Evolutionary conservation across 176 grass and related monocot species (phyloP).

Genomic region (Eragrostis curvula): DNA sequence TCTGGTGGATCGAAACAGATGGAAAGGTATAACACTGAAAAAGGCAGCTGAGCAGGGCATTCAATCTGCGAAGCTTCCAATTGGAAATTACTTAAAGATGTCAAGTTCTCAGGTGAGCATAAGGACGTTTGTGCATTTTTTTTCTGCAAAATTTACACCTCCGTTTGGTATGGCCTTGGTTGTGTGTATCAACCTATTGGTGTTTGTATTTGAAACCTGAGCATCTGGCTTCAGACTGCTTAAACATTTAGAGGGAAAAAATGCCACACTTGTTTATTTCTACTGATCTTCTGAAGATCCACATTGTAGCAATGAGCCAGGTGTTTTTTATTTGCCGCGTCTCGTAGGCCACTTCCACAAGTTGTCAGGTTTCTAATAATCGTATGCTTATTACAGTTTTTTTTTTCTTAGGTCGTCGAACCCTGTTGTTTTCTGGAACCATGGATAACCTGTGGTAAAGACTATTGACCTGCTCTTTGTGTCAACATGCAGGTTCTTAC

Average conservation of each 20-base stretch:
- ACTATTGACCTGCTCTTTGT: background rate
- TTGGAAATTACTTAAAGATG: conserved; percentile 89
- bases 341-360: background rate
- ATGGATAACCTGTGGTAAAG: conserved; percentile 3
- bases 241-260: background rate
- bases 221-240: background rate
- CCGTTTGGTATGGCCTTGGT: background rate
- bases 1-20: conserved; percentile 88
- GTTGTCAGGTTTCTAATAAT: too few relatives aligned
- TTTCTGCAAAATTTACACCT: background rate
- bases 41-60: conserved; percentile 91
- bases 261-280: background rate
- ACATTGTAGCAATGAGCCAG: background rate
- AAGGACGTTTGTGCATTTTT: background rate
- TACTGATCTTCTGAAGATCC: background rate
- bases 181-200: background rate
- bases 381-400: background rate
- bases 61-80: conserved; percentile 87
- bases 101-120: conserved; percentile 85
- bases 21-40: conserved; percentile 86
- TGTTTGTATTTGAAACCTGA: conserved; percentile 8
- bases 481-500: conserved; percentile 72
- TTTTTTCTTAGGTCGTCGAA: background rate
- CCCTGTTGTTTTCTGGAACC: background rate
- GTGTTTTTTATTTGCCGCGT: conserved; percentile 10